Evolutionary conservation across 441 rosid genomes (phyloP), one percentile per base, ranked within the genome.

Genomic region (Populus hybrid): DNA sequence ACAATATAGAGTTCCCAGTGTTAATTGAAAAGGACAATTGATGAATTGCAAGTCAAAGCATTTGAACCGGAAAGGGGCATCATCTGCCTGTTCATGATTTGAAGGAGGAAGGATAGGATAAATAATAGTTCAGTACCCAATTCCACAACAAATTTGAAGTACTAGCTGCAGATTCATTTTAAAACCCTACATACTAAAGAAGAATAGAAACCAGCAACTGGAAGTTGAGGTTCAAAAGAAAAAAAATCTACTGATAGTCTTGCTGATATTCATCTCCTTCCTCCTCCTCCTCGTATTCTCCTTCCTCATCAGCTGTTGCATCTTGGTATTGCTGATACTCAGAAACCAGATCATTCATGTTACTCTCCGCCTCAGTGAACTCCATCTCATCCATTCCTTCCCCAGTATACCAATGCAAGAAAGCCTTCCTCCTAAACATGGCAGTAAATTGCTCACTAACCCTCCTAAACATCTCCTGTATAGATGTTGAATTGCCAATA

Each of bases 361-460:
- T 91, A 78, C 93, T 91, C 75, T 91, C 93, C 0, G 93, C 95
- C 80, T 90, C 92, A 0, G 94, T 90, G 50, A 90, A 90, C 80
- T 91, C 95, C 95, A 91, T 91, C 87, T 91, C 93, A 38, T 91
- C 95, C 95, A 91, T 91, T 0, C 95, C 93, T 61, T 91, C 95
- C 8, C 95, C 93, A 0, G 95, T 91, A 61, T 91, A 91, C 95
- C 95, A 91, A 81, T 91, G 95, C 87, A 91, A 83, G 92, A 92
- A 92, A 86, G 94, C 97, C 70, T 92, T 92, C 81, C 94, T 88
- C 87, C 93, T 88, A 24, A 92, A 90, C 96, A 92, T 90, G 34
- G 96, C 94, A 0, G 94, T 92, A 78, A 92, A 92, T 59, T 92
- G 97, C 85, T 92, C 97, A 0, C 97, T 91, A 24, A 92, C 97